Conservation (phyloP, 176 grass and related monocot species). For the Areca catechu region DNA sequence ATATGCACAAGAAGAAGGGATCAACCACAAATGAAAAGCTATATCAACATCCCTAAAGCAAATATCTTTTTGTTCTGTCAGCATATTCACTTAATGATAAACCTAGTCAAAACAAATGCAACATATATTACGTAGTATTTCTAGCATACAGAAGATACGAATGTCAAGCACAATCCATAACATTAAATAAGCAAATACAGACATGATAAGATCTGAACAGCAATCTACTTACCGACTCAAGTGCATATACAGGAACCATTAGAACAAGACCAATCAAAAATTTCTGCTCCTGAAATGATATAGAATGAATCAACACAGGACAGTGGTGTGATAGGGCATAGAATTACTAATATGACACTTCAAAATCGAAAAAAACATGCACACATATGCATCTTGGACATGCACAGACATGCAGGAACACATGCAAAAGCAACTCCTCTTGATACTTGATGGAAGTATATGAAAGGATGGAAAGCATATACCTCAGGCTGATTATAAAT, state of each 20-base stretch:
- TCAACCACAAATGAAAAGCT: too few species aligned
- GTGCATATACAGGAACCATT: conserved; percentile 96
- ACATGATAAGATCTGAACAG: not conserved
- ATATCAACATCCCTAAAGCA: too few species aligned
- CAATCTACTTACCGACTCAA: conserved; percentile 79
- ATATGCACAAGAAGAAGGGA: too few species aligned
- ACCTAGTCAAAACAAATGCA: too few species aligned
- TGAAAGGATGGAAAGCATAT: conserved; percentile 21
- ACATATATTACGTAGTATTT: too few species aligned
- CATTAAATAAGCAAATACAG: not conserved
- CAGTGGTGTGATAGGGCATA: not conserved
- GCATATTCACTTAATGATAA: too few species aligned
- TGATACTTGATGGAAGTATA: conserved; percentile 5
- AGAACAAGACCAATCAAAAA: conserved; percentile 96
- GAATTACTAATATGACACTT: not conserved
- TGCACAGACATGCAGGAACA: too few species aligned
- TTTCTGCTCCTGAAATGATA: conserved; percentile 82
- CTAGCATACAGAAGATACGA: conserved; percentile 4
- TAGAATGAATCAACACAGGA: conserved; percentile 15
- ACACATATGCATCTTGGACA: too few species aligned
- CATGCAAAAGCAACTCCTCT: too few species aligned
- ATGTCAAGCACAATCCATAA: not conserved
- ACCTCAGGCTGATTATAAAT: conserved; percentile 95
- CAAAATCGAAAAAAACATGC: too few species aligned
- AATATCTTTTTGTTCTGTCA: too few species aligned